Percentiles rank a stretch among this genome's conserved stretches.
phyloP scores from a whole-genome alignment of 2,329 filamentous ascomycete species.

The Dactylonectria estremocensis region DNA sequence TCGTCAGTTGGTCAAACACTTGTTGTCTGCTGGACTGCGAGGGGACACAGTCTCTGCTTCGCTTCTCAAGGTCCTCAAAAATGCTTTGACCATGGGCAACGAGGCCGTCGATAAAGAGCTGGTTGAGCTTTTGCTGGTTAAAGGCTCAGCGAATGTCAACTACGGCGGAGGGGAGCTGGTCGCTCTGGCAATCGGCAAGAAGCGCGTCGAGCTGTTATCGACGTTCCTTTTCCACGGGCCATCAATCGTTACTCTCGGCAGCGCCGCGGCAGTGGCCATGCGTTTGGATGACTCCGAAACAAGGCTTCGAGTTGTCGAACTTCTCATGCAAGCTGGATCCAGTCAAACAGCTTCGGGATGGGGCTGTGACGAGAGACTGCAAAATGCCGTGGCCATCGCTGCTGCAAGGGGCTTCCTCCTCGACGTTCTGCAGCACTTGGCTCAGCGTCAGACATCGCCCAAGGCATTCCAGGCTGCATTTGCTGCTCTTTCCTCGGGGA shows the following conservation, averaged over 20 bases:
- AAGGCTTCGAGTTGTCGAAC: background rate
- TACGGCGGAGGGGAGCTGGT: background rate
- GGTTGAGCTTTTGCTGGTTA: constrained; percentile 5
- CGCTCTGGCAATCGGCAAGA: background rate
- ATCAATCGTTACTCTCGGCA: background rate
- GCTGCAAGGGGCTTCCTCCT: constrained; percentile 14
- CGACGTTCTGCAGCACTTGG: constrained; percentile 8
- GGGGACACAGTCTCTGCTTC: constrained; percentile 10
- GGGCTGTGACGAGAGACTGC: background rate
- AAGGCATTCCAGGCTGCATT: constrained; percentile 1
- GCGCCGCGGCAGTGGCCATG: constrained; percentile 5
- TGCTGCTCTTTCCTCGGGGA: background rate
- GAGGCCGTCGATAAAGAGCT: background rate
- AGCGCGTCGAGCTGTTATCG: background rate
- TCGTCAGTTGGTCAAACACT: constrained; percentile 10
- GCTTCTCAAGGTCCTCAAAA: constrained; percentile 17
- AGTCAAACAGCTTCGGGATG: too few species aligned
- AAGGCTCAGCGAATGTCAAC: constrained; percentile 13
- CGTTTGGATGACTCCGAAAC: background rate
- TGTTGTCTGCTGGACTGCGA: constrained; percentile 5
- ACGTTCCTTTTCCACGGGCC: background rate
- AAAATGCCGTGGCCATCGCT: constrained; percentile 7
- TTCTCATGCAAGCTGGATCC: constrained; percentile 5
- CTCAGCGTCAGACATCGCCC: background rate
- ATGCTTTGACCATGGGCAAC: constrained; percentile 2